Percentiles rank a stretch among this genome's conserved stretches.
Conservation (phyloP, 352 stramenopile genomes). For the Pythium utonaiense region DNA sequence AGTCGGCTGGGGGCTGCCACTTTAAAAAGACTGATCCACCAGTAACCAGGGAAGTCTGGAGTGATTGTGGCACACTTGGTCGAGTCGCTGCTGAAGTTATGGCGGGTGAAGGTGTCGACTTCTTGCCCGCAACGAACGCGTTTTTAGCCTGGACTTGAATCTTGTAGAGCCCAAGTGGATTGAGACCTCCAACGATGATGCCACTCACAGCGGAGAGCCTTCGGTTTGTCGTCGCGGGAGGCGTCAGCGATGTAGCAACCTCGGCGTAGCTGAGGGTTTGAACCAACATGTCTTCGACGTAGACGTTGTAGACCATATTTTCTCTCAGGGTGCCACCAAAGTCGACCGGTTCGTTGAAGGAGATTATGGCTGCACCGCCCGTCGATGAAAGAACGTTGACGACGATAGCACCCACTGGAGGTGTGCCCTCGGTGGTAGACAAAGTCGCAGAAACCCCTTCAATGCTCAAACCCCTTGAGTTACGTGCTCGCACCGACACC, state of each 20-base stretch:
- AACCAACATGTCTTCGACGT: conserved; percentile 32
- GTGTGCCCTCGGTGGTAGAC: conserved; percentile 28
- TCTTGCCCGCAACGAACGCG: conserved; percentile 16
- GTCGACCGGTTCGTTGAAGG: conserved; percentile 53
- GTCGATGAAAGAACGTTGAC: conserved; percentile 29
- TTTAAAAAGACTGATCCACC: conserved; percentile 37
- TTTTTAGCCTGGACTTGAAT: conserved; percentile 49
- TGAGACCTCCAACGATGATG: conserved; percentile 38
- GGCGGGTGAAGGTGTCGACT: conserved; percentile 25
- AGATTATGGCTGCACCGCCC: conserved; percentile 42
- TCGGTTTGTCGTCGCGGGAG: conserved; percentile 2
- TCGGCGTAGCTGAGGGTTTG: conserved; percentile 40
- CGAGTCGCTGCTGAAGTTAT: conserved; percentile 31
- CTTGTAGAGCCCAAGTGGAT: conserved; percentile 47
- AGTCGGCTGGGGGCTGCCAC: conserved; percentile 41
- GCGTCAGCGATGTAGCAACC: conserved; percentile 5
- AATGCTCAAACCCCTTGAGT: conserved; percentile 32
- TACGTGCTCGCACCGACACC: conserved; percentile 40
- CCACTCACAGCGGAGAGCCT: conserved; percentile 18
- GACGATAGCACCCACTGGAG: conserved; percentile 29
- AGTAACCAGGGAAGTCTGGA: conserved; percentile 17
- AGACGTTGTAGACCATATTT: conserved; percentile 48
- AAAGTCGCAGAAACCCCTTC: conserved; percentile 33
- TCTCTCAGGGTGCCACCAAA: conserved; percentile 34
- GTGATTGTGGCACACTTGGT: conserved; percentile 27